Evolutionary conservation across 176 grass and related monocot genomes (phyloP).

Genomic region (Chrysopogon serrulatus): DNA sequence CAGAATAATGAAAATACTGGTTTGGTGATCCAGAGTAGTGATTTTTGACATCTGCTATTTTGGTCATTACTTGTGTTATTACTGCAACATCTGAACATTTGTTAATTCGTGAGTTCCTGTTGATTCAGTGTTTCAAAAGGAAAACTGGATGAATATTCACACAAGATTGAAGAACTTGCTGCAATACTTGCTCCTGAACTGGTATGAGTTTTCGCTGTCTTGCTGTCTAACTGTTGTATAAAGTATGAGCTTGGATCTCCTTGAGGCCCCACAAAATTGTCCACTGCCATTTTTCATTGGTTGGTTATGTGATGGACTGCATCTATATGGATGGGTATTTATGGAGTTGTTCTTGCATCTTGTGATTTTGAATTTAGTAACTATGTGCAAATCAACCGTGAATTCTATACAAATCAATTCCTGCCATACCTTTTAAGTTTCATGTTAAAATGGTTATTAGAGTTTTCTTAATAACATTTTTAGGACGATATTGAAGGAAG

Average conservation of each 20-base stretch:
- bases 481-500: not conserved
- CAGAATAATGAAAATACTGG: not conserved
- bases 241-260: not conserved
- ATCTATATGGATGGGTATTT: not conserved
- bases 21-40: not conserved
- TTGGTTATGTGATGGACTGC: not conserved
- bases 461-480: too few species aligned
- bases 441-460: not conserved
- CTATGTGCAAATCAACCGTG: not conserved
- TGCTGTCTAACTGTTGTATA: not conserved
- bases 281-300: not conserved
- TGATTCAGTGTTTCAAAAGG: conserved; percentile 51
- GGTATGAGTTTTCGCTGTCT: not conserved
- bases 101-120: not conserved
- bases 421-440: not conserved
- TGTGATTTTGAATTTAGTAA: too few species aligned
- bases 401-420: not conserved
- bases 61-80: not conserved
- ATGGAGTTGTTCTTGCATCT: not conserved
- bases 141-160: conserved; percentile 68
- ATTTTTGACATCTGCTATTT: not conserved
- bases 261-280: not conserved
- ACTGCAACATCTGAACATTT: not conserved
- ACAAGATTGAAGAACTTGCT: too few species aligned
- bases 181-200: conserved; percentile 24